Evolutionary conservation across 2,329 filamentous ascomycete genomes (phyloP), one percentile per base, ranked within the genome.

Genomic region (Aspergillus persii): DNA sequence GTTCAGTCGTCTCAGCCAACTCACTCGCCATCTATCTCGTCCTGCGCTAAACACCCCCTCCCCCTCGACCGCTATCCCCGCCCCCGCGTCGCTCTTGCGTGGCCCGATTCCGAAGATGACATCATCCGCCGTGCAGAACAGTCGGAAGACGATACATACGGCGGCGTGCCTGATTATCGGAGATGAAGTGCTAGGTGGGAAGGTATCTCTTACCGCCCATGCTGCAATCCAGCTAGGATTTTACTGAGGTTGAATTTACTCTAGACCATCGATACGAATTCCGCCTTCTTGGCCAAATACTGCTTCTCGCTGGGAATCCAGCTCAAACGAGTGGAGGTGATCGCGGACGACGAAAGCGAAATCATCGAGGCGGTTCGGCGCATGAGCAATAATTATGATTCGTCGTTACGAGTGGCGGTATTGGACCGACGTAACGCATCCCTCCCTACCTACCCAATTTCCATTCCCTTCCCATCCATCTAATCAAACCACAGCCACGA

Each of bases 171-270:
- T 98, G 64, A 92, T 99, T 61, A 98, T 99, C 69, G 94, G 94
- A n/a, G 94, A 98, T 77, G 94, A 97, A 76, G 92, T 98, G 4
- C 82, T 98, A 3, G 93, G 92, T 26, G 94, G 95, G 68, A 98
- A 98, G 89, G 93, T 92, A 74, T 64, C 7, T 33, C 27, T 23
- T 23, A 23, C 18, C 18, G 1, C 18, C 2, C 18, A 23, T 23
- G 18, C 18, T 23, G 18, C 18, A 23, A 23, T 23, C 18, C 2
- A 23, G 18, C 18, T 23, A 23, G 18, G 18, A 23, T 1, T 23
- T 23, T 23, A 23, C 18, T 23, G 18, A 23, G 18, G 18, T 23
- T 23, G 23, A 54, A 11, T 18, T 9, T 29, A 11, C 26, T 30
- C 9, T 46, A 87, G 85, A 89, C 85, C 47, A 80, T 86, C 63